Conservation (phyloP, 2,329 filamentous ascomycete genomes). For the Tolypocladium nubicola region DNA sequence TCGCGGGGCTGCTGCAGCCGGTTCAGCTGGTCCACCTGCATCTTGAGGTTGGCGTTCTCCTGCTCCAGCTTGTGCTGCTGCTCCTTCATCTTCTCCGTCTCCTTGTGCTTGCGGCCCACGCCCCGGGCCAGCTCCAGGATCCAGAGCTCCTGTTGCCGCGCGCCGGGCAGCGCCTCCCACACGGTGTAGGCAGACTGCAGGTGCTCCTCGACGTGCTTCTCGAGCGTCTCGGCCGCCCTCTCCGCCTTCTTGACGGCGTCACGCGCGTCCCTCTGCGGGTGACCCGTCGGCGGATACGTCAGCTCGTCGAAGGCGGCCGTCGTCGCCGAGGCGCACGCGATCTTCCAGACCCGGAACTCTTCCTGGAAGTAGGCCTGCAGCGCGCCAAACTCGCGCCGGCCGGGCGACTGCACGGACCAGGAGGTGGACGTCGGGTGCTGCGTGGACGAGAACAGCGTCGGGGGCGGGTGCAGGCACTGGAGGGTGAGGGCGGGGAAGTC, state of each 20-base stretch:
- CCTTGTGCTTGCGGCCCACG: constrained; percentile 45
- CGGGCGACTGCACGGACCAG: constrained; percentile 72
- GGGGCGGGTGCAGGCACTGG: constrained; percentile 68
- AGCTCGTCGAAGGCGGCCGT: constrained; percentile 40
- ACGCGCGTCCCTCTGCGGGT: constrained; percentile 29
- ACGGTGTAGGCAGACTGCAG: constrained; percentile 65
- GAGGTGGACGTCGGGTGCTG: constrained; percentile 69
- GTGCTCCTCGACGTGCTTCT: constrained; percentile 63
- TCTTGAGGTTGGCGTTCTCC: constrained; percentile 44
- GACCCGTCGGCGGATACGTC: constrained; percentile 32
- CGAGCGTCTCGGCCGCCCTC: constrained; percentile 45
- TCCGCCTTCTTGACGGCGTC: constrained; percentile 39
- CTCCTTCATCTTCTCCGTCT: constrained; percentile 40
- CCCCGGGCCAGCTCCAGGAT: constrained; percentile 49
- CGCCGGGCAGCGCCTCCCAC: constrained; percentile 56
- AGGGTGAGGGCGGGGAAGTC: constrained; percentile 81
- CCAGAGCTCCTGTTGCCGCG: constrained; percentile 50
- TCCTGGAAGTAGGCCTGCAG: constrained; percentile 56
- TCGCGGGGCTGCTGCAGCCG: constrained; percentile 49
- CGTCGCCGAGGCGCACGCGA: constrained; percentile 38
- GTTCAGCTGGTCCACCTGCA: constrained; percentile 49
- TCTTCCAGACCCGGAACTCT: constrained; percentile 56
- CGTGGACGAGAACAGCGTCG: constrained; percentile 71
- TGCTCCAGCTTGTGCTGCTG: constrained; percentile 41
- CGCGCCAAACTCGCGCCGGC: constrained; percentile 61